Percentiles rank a stretch among this genome's conserved stretches.
These are phyloP conservation scores for Scedosporium apiospermum DNA, from an alignment of 2,329 filamentous ascomycete genomes.

Conservation along the genomic window DNA sequence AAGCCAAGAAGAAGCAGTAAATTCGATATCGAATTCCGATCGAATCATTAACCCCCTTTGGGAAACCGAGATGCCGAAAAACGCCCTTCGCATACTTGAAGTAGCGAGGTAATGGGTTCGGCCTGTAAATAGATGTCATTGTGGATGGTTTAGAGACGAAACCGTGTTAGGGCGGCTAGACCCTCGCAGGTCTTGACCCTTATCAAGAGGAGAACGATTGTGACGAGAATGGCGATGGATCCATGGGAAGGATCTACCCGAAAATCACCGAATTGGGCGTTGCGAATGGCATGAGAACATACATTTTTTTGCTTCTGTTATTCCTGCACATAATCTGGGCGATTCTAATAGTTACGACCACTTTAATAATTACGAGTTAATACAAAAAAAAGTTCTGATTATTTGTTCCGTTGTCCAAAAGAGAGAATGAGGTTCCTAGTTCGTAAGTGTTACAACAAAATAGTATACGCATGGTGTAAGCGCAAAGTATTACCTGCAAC, in stretches of 20 bases:
- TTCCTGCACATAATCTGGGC: background rate
- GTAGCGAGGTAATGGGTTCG: background rate
- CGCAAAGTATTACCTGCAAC: background rate
- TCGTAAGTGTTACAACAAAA: too few species aligned
- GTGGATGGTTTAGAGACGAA: background rate
- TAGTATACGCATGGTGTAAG: too few species aligned
- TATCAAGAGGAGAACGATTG: background rate
- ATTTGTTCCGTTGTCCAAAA: background rate
- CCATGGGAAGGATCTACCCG: background rate
- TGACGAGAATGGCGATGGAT: background rate
- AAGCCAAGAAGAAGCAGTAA: conserved; percentile 61
- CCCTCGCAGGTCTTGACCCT: background rate
- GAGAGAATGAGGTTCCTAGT: background rate
- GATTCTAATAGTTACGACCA: conserved; percentile 5
- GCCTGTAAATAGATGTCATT: background rate
- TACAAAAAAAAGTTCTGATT: conserved; percentile 6
- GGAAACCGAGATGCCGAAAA: background rate
- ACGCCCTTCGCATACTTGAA: background rate
- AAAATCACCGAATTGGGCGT: conserved; percentile 1
- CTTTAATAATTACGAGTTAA: conserved; percentile 13
- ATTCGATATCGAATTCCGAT: conserved; percentile 5
- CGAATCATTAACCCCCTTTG: background rate
- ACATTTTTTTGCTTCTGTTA: conserved; percentile 1
- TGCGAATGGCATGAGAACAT: conserved; percentile 3
- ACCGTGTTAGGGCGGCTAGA: background rate